Evolutionary conservation across 805 yeast genomes (phyloP), one percentile per base, ranked within the genome.

Genomic region (Ogataea haglerorum): DNA sequence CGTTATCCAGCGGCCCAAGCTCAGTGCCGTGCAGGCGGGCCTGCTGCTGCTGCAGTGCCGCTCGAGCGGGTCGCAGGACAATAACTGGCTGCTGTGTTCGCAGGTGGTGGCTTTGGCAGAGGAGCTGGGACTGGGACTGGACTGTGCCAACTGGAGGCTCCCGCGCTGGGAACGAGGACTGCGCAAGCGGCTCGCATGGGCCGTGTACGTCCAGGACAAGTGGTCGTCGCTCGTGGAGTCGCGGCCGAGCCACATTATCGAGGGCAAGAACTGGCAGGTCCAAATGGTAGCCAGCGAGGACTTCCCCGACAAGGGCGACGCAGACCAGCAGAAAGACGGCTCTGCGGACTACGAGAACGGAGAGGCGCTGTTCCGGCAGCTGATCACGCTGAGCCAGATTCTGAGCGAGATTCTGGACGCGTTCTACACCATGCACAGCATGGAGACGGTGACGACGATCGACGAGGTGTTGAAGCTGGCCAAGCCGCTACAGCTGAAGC

Each of bases 111-210:
- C 95, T 0, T 63, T 90, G 14, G 82, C 96, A 0, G 96, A 91
- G 61, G 95, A 91, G 51, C 67, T 91, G 13, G 97, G 98, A 0
- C 67, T 91, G 9, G 95, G 96, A 0, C 69, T 87, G n/a, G 91
- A 90, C 56, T 90, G 97, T 54, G 80, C 83, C 42, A 76, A 75
- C 48, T 91, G 99, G 99, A 81, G 85, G 54, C 65, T 91, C 25
- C 98, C 98, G 0, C 82, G 83, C 52, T 93, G 98, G 98, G 99
- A 91, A 57, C 72, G 95, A 36, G 95, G 95, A 5, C 65, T 91
- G 35, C 72, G 99, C 38, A 76, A 87, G 52, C 70, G 98, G 43
- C 64, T 91, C 35, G 95, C 97, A 1, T 91, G 99, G 98, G 97
- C 97, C 0, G 93, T 89, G 1, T 91, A 79, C 70, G 69, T 85